Evolutionary conservation across 1,284 basidiomycete genomes (phyloP).

Genomic region (Microbotryum violaceum): DNA sequence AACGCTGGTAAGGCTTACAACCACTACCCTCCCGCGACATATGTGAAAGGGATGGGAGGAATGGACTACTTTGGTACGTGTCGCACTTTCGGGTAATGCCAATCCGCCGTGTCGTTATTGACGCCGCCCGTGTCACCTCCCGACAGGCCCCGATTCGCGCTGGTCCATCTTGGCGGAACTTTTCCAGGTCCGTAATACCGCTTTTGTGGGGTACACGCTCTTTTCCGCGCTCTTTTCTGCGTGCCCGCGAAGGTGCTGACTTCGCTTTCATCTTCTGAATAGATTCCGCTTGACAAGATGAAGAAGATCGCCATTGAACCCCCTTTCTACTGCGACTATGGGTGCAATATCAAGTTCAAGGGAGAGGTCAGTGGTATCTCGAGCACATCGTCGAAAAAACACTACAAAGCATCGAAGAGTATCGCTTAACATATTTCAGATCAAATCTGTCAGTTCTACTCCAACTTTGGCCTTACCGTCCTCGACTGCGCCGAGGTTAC

Average conservation of each 20-base stretch:
- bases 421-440: background rate
- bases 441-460: slow-evolving; percentile 18
- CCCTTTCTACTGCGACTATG: slow-evolving; percentile 32
- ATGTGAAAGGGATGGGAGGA: background rate
- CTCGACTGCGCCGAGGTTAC: slow-evolving; percentile 19
- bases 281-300: slow-evolving; percentile 17
- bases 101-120: background rate
- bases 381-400: no score
- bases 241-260: background rate
- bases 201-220: background rate
- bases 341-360: slow-evolving; percentile 26
- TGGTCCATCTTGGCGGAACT: background rate
- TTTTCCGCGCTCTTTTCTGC: no score
- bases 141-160: no score
- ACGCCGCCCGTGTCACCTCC: background rate
- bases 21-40: background rate
- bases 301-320: slow-evolving; percentile 32
- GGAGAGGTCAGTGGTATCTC: background rate
- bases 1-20: background rate
- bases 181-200: background rate
- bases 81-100: background rate
- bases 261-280: slow-evolving; percentile 24
- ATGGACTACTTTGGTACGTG: no score
- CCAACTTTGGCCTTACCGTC: slow-evolving; percentile 30
- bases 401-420: no score